These are phyloP conservation scores for Boechera divaricarpa DNA, from an alignment of 345 rosid genomes.

Conservation along the genomic window DNA sequence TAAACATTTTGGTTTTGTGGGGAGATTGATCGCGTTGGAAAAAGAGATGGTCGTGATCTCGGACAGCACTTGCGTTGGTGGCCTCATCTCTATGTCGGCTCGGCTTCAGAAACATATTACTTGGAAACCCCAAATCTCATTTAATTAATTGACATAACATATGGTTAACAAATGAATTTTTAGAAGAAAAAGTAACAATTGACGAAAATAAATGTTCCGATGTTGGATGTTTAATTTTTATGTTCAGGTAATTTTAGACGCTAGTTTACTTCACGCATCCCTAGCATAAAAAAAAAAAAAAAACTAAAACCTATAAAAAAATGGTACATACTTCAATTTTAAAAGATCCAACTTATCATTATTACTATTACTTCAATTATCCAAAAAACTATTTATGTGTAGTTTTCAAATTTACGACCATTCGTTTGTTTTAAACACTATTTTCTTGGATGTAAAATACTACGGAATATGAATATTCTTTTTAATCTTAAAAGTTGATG, in stretches of 20 bases:
- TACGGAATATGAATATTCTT: neutral
- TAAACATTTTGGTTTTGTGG: slow-evolving; percentile 34
- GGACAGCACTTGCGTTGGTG: slow-evolving; percentile 87
- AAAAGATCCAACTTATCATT: neutral
- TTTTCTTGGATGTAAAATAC: neutral
- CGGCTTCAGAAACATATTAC: slow-evolving; percentile 50
- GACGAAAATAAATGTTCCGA: neutral
- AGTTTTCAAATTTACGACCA: neutral
- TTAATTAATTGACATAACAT: slow-evolving; percentile 19
- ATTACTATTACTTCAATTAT: too few relatives aligned
- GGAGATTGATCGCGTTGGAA: slow-evolving; percentile 54
- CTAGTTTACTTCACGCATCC: neutral
- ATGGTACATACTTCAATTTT: neutral
- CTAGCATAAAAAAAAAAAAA: neutral
- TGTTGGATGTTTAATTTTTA: neutral
- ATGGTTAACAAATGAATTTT: neutral
- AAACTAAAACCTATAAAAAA: too few relatives aligned
- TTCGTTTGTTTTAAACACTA: neutral
- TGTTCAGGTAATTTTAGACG: neutral
- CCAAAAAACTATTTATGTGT: too few relatives aligned
- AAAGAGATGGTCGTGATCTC: slow-evolving; percentile 54
- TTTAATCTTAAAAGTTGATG: too few relatives aligned
- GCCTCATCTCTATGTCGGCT: slow-evolving; percentile 77
- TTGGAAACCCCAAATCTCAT: slow-evolving; percentile 39
- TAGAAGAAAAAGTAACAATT: neutral